Base-by-base conservation (phyloP, 1,284 basidiomycete species). In the Erythrobasidium hasegawianum region DNA sequence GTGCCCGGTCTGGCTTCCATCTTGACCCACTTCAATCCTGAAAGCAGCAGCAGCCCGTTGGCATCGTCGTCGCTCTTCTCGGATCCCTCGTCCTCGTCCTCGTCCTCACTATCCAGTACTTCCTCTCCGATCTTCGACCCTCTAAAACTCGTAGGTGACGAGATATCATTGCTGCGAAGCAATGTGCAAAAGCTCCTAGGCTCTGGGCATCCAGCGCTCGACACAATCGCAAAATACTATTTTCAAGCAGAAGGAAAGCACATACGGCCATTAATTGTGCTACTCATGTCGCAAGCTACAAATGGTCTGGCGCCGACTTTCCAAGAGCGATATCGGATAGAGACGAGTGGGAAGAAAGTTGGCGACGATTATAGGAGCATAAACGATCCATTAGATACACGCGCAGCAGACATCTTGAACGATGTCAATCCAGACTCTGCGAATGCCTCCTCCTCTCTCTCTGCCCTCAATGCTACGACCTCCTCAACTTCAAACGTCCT, bases 141-240 rank as follows among this genome's bases (percentile, higher is more conserved):
- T 22, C 84, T 86, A 73, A 75, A 80, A 11, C 78, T 90, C 54
- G 83, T 94, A 69, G 83, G 85, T 50, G 79, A 84, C 22, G 87
- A 97, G 76, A 84, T 97, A 29, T 79, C 83, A 33, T 82, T 83
- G 60, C 81, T 97, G 53, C 87, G 89, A 69, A 82, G 84, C 64
- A 87, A 85, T 66, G 82, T 98, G 29, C 82, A 92, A 70, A 81
- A 83, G 69, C 82, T 98, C 45, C 83, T 98, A 11, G 93, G 92
- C 29, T 88, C 89, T 1, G 88, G 90, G 10, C 90, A 97, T 77
- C 89, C 92, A 1, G 85, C 86, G 1, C 85, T 98, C 64, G 86
- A 88, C 70, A 84, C 88, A 64, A 87, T 97, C 69, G 92, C 94
- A 2, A 86, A 91, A 72, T 96, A 93, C 79, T 97, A 97, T 80